Base-by-base conservation (phyloP, 345 rosid genomes). In the Lumnitzera littorea region DNA sequence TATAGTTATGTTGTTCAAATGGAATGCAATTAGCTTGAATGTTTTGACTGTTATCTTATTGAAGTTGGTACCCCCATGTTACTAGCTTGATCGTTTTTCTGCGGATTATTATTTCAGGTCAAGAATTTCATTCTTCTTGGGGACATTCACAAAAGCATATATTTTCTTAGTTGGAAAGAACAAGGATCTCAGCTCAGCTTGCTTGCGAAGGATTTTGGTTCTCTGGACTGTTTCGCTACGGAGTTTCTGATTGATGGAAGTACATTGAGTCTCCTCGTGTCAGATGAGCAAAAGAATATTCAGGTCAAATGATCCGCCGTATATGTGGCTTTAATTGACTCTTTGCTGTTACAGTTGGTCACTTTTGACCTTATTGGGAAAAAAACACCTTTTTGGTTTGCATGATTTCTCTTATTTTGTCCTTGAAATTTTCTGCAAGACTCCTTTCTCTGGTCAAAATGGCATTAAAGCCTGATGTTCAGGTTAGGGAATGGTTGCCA, bases 241-340 rank as follows among this genome's bases (percentile, higher is more conserved):
- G 99, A 90, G 76, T 94, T 94, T 82, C 75, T 94, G 76, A 94
- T 94, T 71, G 99, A 94, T 75, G 97, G 99, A 74, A 94, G 85
- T 75, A 86, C 95, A 1, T 79, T 90, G 64, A 90, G 96, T 74
- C 95, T 94, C 50, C 80, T 85, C 69, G 97, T 94, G 76, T 80
- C 99, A 0, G 97, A 94, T 71, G 88, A 86, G 63, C 97, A 94
- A 72, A 94, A 90, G 80, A 94, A 94, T 68, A 65, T 91, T 41
- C 98, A 91, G 96, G 98, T 88, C 62, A 70, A 77, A 25, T 47
- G 12, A 61, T 48, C 43, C 1, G 10, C 11, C 10, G 11, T 61
- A 17, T 46, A 51, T 16, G 41, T 51, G 13, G 31, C 23, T 65
- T 3, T 51, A 29, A 16, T 15, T 62, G 50, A 23, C 17, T 51